phyloP scores from a whole-genome alignment of 495 filamentous ascomycete species.

The Neurospora intermedia region DNA sequence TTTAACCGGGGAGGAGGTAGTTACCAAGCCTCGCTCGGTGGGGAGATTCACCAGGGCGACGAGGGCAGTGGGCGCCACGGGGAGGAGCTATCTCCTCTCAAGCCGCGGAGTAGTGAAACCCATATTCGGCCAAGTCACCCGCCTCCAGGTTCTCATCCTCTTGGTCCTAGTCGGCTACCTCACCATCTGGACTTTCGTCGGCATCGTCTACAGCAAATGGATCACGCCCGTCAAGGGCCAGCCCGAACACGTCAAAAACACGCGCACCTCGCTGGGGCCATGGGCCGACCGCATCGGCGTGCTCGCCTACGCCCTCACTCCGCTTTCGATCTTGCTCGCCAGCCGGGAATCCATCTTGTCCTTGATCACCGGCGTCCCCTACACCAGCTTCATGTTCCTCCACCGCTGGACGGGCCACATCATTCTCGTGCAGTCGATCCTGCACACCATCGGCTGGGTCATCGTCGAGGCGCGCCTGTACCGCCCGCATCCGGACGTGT shows the following conservation, averaged over 20 bases:
- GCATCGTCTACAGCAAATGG: conserved; percentile 49
- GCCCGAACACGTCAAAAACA: conserved; percentile 36
- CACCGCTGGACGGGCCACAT: conserved; percentile 57
- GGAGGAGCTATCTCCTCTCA: conserved; percentile 27
- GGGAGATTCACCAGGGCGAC: neutral
- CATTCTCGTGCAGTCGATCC: conserved; percentile 47
- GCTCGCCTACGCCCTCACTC: conserved; percentile 56
- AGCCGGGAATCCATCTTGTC: conserved; percentile 51
- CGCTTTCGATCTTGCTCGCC: conserved; percentile 48
- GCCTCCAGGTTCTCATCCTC: conserved; percentile 32
- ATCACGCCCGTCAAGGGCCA: conserved; percentile 43
- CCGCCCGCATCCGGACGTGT: conserved; percentile 50
- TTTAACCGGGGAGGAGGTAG: neutral
- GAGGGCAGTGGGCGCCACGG: conserved; percentile 10
- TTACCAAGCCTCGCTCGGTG: neutral
- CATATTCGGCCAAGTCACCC: conserved; percentile 30
- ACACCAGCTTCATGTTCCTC: conserved; percentile 60
- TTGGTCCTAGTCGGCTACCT: conserved; percentile 42
- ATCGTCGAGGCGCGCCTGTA: conserved; percentile 51
- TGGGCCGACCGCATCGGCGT: conserved; percentile 54
- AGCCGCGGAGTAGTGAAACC: neutral
- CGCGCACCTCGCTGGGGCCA: conserved; percentile 45
- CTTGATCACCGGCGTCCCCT: conserved; percentile 51
- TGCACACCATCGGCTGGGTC: conserved; percentile 59
- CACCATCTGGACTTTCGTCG: conserved; percentile 51